A percentile compares a stretch with the other conserved stretches of the same genome.
Evolutionary conservation across 805 yeast species (phyloP).

Genomic region (Pichia insulana): DNA sequence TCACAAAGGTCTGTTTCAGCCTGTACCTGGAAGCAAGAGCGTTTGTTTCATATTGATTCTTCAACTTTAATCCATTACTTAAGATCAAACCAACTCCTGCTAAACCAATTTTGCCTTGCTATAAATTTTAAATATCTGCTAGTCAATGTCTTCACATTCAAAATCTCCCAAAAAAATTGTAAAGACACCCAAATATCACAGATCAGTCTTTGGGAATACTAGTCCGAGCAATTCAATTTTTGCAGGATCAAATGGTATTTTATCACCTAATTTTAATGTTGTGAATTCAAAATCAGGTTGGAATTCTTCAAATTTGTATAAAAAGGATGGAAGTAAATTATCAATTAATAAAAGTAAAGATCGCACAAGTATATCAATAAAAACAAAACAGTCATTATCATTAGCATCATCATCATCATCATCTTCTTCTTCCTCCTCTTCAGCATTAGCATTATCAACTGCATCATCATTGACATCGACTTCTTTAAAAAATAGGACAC

Average conservation of each 20-base stretch:
- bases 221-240: constrained; percentile 27
- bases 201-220: constrained; percentile 26
- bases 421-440: background rate
- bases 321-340: background rate
- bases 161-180: constrained; percentile 2
- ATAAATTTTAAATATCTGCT: too few species aligned
- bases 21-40: too few species aligned
- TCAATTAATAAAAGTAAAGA: background rate
- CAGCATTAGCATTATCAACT: background rate
- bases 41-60: too few species aligned
- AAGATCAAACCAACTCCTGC: too few species aligned
- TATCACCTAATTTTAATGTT: constrained; percentile 29
- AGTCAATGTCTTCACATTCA: background rate
- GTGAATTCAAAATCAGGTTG: constrained; percentile 25
- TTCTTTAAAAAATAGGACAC: constrained; percentile 5
- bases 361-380: background rate
- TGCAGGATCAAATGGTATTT: constrained; percentile 22
- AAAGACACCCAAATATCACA: constrained; percentile 14
- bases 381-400: too few species aligned
- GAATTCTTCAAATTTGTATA: constrained; percentile 9
- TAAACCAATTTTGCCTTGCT: too few species aligned
- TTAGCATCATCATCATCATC: too few species aligned
- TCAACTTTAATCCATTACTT: too few species aligned
- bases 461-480: background rate
- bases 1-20: too few species aligned